Conservation (phyloP, 2,329 filamentous ascomycete species). For the Colletotrichum godetiae region DNA sequence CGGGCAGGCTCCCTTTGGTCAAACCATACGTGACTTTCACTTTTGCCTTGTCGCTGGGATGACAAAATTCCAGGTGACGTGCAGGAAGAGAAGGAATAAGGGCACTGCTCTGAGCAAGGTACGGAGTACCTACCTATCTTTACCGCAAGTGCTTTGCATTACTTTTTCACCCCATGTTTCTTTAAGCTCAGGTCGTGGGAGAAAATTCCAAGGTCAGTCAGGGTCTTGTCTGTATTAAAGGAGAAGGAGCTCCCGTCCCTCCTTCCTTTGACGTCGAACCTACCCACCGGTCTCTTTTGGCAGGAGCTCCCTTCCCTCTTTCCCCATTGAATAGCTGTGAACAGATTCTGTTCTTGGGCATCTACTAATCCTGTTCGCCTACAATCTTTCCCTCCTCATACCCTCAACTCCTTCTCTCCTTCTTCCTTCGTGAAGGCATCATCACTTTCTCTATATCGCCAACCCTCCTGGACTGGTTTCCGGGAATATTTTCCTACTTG, state of each 20-base stretch:
- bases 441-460: constrained; percentile 14
- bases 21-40: constrained; percentile 14
- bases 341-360: constrained; percentile 5
- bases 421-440: neutral
- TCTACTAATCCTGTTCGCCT: constrained; percentile 29
- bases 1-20: constrained; percentile 18
- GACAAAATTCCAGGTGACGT: constrained; percentile 4
- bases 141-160: neutral
- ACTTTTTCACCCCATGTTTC: constrained; percentile 9
- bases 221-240: constrained; percentile 27
- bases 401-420: neutral
- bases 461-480: constrained; percentile 17
- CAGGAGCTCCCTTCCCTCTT: constrained; percentile 16
- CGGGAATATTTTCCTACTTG: constrained; percentile 12
- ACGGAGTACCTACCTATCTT: neutral
- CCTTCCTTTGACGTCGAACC: constrained; percentile 23
- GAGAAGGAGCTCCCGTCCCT: constrained; percentile 16
- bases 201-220: neutral
- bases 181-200: constrained; percentile 20
- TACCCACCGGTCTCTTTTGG: constrained; percentile 17
- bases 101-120: neutral
- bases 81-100: constrained; percentile 11
- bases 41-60: constrained; percentile 9
- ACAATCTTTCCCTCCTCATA: constrained; percentile 20
- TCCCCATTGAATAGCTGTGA: constrained; percentile 16